Evolutionary conservation across 345 rosid species (phyloP).

Genomic region (Ailanthus altissimus): DNA sequence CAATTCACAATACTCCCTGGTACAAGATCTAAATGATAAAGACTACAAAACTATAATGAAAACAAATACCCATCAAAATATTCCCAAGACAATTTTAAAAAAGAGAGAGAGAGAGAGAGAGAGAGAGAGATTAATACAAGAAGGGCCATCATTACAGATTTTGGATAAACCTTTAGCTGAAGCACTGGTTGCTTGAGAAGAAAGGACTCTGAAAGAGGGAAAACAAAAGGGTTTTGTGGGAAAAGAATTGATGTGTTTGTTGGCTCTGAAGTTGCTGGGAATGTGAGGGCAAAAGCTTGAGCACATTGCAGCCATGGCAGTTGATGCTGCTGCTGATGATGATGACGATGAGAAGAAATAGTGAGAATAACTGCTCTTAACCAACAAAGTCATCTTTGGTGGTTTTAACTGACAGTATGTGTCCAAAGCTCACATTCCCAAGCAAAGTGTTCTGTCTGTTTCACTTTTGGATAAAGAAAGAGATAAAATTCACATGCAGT

Average conservation of each 20-base stretch:
- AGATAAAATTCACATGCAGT: background rate
- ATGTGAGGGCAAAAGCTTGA: slow-evolving; percentile 63
- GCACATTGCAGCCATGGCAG: slow-evolving; percentile 54
- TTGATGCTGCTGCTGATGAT: slow-evolving; percentile 38
- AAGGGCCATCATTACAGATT: background rate
- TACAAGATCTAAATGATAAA: background rate
- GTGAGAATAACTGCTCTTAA: slow-evolving; percentile 11
- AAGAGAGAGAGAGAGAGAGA: background rate
- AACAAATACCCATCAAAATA: background rate
- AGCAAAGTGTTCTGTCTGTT: background rate
- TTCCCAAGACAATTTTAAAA: background rate
- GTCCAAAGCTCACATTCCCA: slow-evolving; percentile 29
- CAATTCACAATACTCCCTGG: background rate
- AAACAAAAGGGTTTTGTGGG: slow-evolving; percentile 30
- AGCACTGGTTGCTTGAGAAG: slow-evolving; percentile 49
- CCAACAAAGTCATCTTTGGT: slow-evolving; percentile 20
- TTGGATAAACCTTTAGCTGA: slow-evolving; percentile 39
- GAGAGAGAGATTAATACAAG: background rate
- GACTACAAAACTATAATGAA: background rate
- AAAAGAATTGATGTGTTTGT: slow-evolving; percentile 42
- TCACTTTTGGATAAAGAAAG: background rate
- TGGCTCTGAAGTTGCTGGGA: slow-evolving; percentile 37
- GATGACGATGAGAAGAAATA: slow-evolving; percentile 24
- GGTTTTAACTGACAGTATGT: background rate
- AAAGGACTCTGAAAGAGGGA: slow-evolving; percentile 42